These are phyloP conservation scores for Barnettozyma pratensis DNA, from an alignment of 805 yeast genomes.

Conservation along the genomic window DNA sequence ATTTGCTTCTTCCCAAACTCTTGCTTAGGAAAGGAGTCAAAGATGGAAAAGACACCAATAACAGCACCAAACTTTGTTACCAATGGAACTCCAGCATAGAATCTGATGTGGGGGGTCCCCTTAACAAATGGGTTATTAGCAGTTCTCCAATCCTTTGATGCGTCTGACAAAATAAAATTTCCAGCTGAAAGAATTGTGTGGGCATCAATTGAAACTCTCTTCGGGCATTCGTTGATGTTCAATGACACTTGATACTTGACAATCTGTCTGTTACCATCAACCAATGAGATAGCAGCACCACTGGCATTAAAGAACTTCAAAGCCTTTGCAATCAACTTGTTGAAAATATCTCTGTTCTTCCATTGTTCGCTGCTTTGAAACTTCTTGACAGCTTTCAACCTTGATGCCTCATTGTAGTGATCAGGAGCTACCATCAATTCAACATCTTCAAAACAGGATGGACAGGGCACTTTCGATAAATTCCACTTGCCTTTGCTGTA, in stretches of 20 bases:
- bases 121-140: slow-evolving; percentile 56
- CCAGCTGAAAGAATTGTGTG: slow-evolving; percentile 60
- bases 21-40: slow-evolving; percentile 41
- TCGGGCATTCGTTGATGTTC: slow-evolving; percentile 44
- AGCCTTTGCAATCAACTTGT: slow-evolving; percentile 32
- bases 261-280: slow-evolving; percentile 42
- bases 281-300: slow-evolving; percentile 57
- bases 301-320: slow-evolving; percentile 37
- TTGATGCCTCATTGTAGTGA: slow-evolving; percentile 41
- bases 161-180: slow-evolving; percentile 51
- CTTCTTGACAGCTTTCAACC: slow-evolving; percentile 39
- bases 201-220: slow-evolving; percentile 58
- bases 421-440: slow-evolving; percentile 59
- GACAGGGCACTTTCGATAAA: slow-evolving; percentile 48
- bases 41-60: slow-evolving; percentile 56
- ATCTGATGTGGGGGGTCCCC: slow-evolving; percentile 52
- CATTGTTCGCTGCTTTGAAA: slow-evolving; percentile 42
- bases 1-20: slow-evolving; percentile 33
- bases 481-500: slow-evolving; percentile 55
- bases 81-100: slow-evolving; percentile 65
- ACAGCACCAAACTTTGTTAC: slow-evolving; percentile 33
- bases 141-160: slow-evolving; percentile 69
- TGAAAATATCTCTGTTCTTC: slow-evolving; percentile 38
- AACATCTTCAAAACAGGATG: slow-evolving; percentile 42
- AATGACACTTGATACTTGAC: slow-evolving; percentile 46